phyloP scores from a whole-genome alignment of 73 alveolate species.

The Tetrahymena thermophila region DNA sequence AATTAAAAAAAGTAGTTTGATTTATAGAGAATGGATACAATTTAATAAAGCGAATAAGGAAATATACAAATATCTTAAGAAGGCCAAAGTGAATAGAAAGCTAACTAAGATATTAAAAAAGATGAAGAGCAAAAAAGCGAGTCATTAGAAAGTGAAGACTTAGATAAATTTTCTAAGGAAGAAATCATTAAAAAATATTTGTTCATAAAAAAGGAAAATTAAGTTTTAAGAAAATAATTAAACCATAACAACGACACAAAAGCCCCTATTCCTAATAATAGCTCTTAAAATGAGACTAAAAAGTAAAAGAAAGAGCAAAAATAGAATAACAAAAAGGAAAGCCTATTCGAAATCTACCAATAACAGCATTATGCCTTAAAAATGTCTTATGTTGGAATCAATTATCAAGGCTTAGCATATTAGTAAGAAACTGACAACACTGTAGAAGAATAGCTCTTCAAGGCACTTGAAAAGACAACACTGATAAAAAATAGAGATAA shows the following conservation, averaged over 20 bases:
- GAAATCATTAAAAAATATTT: not conserved
- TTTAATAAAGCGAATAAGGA: not conserved
- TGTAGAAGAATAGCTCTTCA: constrained; percentile 22
- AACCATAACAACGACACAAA: not conserved
- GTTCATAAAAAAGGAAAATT: not conserved
- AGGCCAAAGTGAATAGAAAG: not conserved
- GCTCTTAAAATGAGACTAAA: not conserved
- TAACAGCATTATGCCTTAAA: not conserved
- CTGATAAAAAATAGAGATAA: constrained; percentile 34
- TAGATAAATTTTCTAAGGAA: not conserved
- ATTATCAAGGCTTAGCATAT: constrained; percentile 38
- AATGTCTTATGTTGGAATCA: constrained; percentile 26
- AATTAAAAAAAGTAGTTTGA: not conserved
- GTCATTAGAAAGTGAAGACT: not conserved
- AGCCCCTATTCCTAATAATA: not conserved
- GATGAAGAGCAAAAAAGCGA: not conserved
- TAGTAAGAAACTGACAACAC: constrained; percentile 11
- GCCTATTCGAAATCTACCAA: not conserved
- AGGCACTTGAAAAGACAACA: constrained; percentile 6
- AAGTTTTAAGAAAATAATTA: not conserved
- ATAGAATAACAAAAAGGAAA: not conserved
- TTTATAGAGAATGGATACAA: not conserved
- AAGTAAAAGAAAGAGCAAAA: not conserved
- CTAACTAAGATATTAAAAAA: not conserved
- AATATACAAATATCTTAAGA: not conserved